phyloP scores from a whole-genome alignment of 305 asterid species.

The Petunia hybrid region DNA sequence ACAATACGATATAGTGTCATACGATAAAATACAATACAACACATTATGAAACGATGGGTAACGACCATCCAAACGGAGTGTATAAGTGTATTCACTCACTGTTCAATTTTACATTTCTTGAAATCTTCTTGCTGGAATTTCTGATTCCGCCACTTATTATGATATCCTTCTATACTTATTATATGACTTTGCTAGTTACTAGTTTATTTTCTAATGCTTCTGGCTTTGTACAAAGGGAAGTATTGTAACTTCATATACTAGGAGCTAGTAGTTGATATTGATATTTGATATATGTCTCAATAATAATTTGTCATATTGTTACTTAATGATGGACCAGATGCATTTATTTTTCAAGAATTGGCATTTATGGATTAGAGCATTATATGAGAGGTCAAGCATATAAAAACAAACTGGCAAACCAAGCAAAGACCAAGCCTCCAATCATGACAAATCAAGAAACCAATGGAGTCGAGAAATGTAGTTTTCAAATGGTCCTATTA shows the following conservation, averaged over 20 bases:
- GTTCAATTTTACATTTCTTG: too few species aligned
- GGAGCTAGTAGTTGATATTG: neutral
- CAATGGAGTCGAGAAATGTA: conserved; percentile 17
- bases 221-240: neutral
- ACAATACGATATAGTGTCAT: too few species aligned
- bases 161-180: too few species aligned
- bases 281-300: neutral
- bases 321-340: conserved; percentile 26
- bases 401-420: conserved; percentile 3
- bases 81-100: too few species aligned
- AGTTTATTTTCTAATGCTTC: too few species aligned
- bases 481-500: conserved; percentile 10
- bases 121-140: too few species aligned
- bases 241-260: neutral
- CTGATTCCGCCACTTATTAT: too few species aligned
- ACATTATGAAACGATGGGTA: too few species aligned
- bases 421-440: conserved; percentile 22
- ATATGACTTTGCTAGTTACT: too few species aligned
- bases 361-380: conserved; percentile 22
- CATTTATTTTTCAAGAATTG: conserved; percentile 24
- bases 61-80: too few species aligned
- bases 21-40: too few species aligned
- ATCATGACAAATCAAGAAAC: conserved; percentile 30
- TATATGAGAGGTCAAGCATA: neutral
- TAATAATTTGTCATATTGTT: neutral